Evolutionary conservation across 768 basidiomycete species (phyloP).

Genomic region (Boletales sp.): DNA sequence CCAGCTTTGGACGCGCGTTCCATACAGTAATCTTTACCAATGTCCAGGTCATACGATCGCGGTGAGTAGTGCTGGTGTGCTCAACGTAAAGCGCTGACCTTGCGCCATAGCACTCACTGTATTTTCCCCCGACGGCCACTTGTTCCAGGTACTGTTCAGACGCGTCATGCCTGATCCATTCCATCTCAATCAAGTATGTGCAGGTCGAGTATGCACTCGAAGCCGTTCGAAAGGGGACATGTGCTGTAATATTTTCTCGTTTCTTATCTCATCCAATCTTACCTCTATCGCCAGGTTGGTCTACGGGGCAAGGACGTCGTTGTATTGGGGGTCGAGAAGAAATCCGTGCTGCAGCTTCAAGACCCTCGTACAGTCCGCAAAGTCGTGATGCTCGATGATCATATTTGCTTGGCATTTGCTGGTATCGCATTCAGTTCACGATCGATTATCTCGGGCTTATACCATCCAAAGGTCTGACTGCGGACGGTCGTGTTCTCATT

Average conservation of each 20-base stretch:
- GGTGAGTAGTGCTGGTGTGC: constrained; percentile 46
- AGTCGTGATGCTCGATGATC: constrained; percentile 98
- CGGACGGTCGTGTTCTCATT: constrained; percentile 95
- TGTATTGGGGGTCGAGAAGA: constrained; percentile 98
- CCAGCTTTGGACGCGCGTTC: constrained; percentile 52
- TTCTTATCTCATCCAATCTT: neutral
- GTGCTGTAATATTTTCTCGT: constrained; percentile 63
- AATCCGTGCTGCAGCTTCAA: constrained; percentile 94
- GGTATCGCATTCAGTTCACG: constrained; percentile 48
- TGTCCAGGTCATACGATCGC: constrained; percentile 98
- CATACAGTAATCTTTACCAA: constrained; percentile 29
- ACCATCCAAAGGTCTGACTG: constrained; percentile 72
- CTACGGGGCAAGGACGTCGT: constrained; percentile 94
- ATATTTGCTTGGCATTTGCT: constrained; percentile 95
- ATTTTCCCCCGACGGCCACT: constrained; percentile 97
- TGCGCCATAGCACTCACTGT: constrained; percentile 77
- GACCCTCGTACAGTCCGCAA: constrained; percentile 97
- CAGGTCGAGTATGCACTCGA: constrained; percentile 99
- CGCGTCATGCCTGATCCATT: constrained; percentile 23
- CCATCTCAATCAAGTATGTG: constrained; percentile 16
- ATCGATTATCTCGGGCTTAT: constrained; percentile 10
- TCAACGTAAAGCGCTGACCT: constrained; percentile 1
- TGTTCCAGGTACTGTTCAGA: constrained; percentile 75
- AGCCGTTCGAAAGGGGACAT: constrained; percentile 95
- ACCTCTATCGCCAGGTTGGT: constrained; percentile 63